Base-by-base conservation (phyloP, 176 grass and related monocot species). In the Cocos nucifera region DNA sequence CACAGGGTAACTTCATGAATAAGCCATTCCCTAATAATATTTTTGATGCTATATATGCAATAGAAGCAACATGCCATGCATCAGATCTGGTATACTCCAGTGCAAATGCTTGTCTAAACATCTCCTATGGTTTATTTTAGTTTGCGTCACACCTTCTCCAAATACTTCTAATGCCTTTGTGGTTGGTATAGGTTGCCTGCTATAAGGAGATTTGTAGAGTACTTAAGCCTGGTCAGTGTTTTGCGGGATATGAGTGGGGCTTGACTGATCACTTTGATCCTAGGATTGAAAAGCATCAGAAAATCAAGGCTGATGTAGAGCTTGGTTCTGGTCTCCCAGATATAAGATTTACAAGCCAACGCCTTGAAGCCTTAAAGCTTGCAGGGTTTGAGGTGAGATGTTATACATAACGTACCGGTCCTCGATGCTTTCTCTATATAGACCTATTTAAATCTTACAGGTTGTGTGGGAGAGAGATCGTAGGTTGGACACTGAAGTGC, bases 141-240 rank as follows among this genome's bases (percentile, higher is more conserved):
- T 22, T 56, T 56, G 16, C 8, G 22, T 56, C 7, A 8, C 21
- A 6, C n/a, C 12, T 56, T 56, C 18, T 17, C 8, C 7, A 22
- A 22, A 56, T 19, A 20, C 0, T 56, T 21, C 10, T 56, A 22
- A 56, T 56, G 17, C 54, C 19, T 56, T 56, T 54, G n/a, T 56
- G 6, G 19, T 56, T 56, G 19, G 4, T 21, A 19, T 10, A 56
- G 54, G 6, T 56, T 56, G 54, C 3, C 6, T 22, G 54, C 8
- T 56, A 56, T 4, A 56, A 22, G 54, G 54, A 56, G 54, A 56
- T 56, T 19, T 20, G 22, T 56, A 56, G 54, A 56, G 54, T 56
- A 8, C n/a, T 56, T 9, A 56, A 56, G 21, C 54, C 54, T 56
- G 54, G 54, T 2, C 54, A 56, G 21, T 56, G 17, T 56, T 56